Evolutionary conservation across 305 asterid species (phyloP), one percentile per base, ranked within the genome.

Genomic region (Ilex paraguariensis): DNA sequence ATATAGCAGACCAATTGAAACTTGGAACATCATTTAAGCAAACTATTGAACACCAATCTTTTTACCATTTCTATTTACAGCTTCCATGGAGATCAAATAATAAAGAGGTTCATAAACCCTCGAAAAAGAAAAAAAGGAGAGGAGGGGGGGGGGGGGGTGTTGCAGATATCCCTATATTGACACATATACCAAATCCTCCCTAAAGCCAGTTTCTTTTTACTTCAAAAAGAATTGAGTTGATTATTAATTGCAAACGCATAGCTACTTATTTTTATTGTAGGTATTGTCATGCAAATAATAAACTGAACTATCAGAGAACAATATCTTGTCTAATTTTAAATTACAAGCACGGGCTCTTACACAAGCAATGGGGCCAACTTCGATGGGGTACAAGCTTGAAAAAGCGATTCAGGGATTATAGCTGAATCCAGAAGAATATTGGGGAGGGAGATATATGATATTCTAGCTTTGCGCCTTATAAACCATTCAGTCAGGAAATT

Each of bases 391-490:
- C 98, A 92, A 8, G 61, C 86, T 48, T 62, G 77, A 60, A 92
- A 87, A 51, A 92, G 89, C 62, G 90, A 90, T 85, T 92, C 98
- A 55, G 97, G 98, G 53, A 92, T 84, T 73, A 85, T 49, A 46
- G 81, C 66, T 13, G 95, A 82, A 68, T 87, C 78, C 42, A 89
- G 70, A 58, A 92, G 79, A 60, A 92, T 87, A 73, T 92, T 92
- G 51, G 98, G 91, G 67, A 87, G 93, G 30, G 97, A 89, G 54
- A 89, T 82, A 83, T 87, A 87, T 15, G 88, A 82, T 56, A 92
- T 74, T 75, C 69, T 84, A 73, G 97, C 95, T 77, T 83, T 89
- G 77, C 76, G 81, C 28, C 78, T 82, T 59, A 89, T 85, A 78
- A 89, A 67, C 88, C 84, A 84, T 73, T 92, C 98, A 3, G 96